phyloP scores from a whole-genome alignment of 495 filamentous ascomycete species.

The Annulohypoxylon nitens region DNA sequence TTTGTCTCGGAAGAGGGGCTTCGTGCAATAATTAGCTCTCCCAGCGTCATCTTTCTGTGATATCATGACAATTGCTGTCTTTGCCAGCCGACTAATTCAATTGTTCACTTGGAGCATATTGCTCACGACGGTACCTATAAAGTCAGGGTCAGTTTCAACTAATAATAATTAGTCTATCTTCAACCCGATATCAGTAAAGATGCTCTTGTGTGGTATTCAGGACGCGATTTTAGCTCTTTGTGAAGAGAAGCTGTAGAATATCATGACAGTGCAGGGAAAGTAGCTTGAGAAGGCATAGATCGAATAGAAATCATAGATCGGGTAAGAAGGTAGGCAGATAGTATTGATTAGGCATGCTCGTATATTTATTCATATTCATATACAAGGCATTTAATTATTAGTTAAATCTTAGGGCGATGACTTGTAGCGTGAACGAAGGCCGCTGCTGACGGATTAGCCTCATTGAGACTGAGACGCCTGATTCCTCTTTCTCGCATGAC shows the following conservation, averaged over 20 bases:
- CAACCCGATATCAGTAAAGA: not conserved
- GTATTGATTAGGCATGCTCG: constrained; percentile 6
- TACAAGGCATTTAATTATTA: constrained; percentile 7
- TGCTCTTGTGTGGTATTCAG: not conserved
- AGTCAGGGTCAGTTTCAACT: not conserved
- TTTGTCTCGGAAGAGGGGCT: not conserved
- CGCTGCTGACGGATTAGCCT: not conserved
- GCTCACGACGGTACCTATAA: not conserved
- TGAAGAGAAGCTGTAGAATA: not conserved
- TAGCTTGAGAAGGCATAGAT: not conserved
- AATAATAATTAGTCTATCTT: not conserved
- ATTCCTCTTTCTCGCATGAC: not conserved
- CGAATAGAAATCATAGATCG: not conserved
- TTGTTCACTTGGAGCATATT: not conserved
- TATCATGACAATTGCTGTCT: not conserved
- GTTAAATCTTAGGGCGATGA: constrained; percentile 3
- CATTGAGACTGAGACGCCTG: not conserved
- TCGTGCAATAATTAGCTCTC: not conserved
- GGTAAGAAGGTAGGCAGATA: constrained; percentile 11
- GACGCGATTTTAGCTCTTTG: not conserved
- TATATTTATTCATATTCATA: constrained; percentile 15
- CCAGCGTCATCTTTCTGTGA: not conserved
- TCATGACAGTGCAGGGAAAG: not conserved
- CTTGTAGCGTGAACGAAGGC: constrained; percentile 13
- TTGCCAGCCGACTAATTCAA: not conserved